phyloP scores from a whole-genome alignment of 1,284 basidiomycete species.

The Cryptococcus deneoformans region DNA sequence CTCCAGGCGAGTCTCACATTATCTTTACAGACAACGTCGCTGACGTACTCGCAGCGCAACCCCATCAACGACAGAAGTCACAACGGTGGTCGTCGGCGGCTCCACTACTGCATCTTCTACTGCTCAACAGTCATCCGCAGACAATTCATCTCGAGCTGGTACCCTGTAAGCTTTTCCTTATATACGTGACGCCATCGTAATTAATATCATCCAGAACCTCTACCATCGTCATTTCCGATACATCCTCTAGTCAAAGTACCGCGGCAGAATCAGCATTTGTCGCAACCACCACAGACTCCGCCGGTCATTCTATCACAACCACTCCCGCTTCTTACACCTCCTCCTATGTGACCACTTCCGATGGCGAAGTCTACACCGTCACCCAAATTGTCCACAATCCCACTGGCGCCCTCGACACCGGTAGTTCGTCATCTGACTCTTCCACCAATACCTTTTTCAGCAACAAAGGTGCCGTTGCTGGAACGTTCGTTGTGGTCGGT shows the following conservation, averaged over 20 bases:
- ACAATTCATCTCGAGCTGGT: no score
- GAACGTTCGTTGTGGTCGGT: constrained; percentile 52
- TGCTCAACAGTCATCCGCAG: no score
- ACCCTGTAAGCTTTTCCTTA: no score
- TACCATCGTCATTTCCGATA: constrained; percentile 18
- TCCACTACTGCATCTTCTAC: no score
- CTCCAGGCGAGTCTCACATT: not conserved
- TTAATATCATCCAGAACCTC: constrained; percentile 19
- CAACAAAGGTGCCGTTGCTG: constrained; percentile 50
- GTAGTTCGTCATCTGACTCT: constrained; percentile 24
- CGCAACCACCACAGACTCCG: constrained; percentile 39
- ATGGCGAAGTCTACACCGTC: constrained; percentile 44
- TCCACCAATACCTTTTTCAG: constrained; percentile 45
- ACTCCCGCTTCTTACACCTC: constrained; percentile 41
- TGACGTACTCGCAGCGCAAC: not conserved
- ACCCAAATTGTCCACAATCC: constrained; percentile 48
- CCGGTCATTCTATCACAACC: constrained; percentile 32
- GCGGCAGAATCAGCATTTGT: constrained; percentile 32
- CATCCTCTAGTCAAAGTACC: constrained; percentile 12
- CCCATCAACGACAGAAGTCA: constrained; percentile 6
- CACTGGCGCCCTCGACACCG: constrained; percentile 40
- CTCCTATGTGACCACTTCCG: constrained; percentile 34
- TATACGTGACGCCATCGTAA: not conserved
- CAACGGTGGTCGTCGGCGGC: not conserved
- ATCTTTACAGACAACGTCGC: not conserved